Conservation (phyloP, 805 yeast genomes). For the Candida tibetensis region DNA sequence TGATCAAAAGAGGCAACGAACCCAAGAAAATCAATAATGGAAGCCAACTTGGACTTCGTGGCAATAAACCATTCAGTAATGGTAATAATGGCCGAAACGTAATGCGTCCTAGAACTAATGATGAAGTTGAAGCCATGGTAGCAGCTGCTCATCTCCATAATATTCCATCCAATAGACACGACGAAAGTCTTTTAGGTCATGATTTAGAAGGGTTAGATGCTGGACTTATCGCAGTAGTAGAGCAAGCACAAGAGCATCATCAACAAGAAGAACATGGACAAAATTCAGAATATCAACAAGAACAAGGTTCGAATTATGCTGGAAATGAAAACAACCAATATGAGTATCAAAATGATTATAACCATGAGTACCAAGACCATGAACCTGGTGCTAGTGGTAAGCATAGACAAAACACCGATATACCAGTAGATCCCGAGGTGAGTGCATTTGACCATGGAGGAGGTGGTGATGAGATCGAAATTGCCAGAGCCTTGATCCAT, state of each 20-base stretch:
- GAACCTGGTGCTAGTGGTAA: slow-evolving; percentile 8
- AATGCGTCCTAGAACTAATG: slow-evolving; percentile 16
- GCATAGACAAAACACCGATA: slow-evolving; percentile 22
- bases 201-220: slow-evolving; percentile 45
- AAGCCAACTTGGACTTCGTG: slow-evolving; percentile 2
- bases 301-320: slow-evolving; percentile 17
- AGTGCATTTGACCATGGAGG: slow-evolving; percentile 39
- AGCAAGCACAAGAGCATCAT: slow-evolving; percentile 49
- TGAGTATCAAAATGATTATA: slow-evolving; percentile 15
- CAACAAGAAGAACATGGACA: slow-evolving; percentile 19
- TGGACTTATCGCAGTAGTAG: slow-evolving; percentile 58
- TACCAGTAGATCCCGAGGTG: slow-evolving; percentile 61
- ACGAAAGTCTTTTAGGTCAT: slow-evolving; percentile 32
- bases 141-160: slow-evolving; percentile 27
- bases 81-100: slow-evolving; percentile 22
- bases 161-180: slow-evolving; percentile 23
- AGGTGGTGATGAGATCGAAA: slow-evolving; percentile 57
- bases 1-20: slow-evolving; percentile 8
- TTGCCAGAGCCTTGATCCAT: slow-evolving; percentile 63
- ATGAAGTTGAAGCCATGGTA: slow-evolving; percentile 35
- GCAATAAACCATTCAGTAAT: slow-evolving; percentile 8
- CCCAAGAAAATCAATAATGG: slow-evolving; percentile 18
- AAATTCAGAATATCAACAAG: slow-evolving; percentile 5
- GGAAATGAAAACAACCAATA: slow-evolving; percentile 19
- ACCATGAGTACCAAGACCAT: slow-evolving; percentile 10